Evolutionary conservation across 441 rosid genomes (phyloP).

Genomic region (Metrosideros polymorpha): DNA sequence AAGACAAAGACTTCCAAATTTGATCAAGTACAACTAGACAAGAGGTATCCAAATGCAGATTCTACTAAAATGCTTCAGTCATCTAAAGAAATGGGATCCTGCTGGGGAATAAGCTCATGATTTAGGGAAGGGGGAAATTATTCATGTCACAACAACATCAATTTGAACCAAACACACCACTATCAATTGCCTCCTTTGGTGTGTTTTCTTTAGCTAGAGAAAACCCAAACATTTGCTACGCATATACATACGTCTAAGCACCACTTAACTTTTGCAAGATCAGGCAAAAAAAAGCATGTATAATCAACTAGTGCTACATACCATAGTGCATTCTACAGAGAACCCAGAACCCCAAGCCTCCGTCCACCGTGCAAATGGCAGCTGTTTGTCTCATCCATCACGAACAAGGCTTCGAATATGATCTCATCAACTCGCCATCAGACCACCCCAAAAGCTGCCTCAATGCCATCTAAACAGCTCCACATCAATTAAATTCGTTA

Average conservation of each 20-base stretch:
- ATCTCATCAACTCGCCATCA: constrained; percentile 79
- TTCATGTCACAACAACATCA: neutral
- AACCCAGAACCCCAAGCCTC: constrained; percentile 90
- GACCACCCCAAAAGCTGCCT: constrained; percentile 61
- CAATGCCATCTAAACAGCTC: constrained; percentile 36
- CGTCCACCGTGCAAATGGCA: constrained; percentile 53
- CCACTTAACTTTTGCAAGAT: neutral
- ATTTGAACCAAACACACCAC: neutral
- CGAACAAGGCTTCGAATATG: constrained; percentile 89
- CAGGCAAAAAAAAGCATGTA: neutral
- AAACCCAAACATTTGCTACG: too few species aligned
- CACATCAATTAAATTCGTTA: neutral
- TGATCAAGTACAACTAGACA: neutral
- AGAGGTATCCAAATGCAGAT: neutral
- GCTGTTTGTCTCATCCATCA: constrained; percentile 84
- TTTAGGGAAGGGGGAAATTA: neutral
- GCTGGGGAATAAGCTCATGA: neutral
- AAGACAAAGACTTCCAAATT: neutral
- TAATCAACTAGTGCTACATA: constrained; percentile 11
- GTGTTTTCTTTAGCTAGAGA: neutral
- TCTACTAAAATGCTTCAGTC: neutral
- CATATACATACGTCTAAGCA: neutral
- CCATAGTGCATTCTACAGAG: constrained; percentile 90
- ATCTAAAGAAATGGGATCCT: neutral
- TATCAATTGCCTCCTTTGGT: neutral